Evolutionary conservation across 805 yeast species (phyloP).

Genomic region (Zygosaccharomyces bailii): DNA sequence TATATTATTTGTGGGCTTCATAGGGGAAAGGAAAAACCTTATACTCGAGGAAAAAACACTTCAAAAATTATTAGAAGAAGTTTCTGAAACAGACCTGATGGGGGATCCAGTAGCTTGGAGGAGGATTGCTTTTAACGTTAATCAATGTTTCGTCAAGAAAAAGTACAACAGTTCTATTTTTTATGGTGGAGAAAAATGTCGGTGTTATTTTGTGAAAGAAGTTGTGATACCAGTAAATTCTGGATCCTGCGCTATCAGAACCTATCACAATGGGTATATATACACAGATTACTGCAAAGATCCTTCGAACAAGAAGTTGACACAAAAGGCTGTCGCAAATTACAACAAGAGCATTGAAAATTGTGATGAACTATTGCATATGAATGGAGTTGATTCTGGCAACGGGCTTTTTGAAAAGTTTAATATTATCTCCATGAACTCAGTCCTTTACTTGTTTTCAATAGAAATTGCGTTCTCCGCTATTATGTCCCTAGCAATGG

Average conservation of each 20-base stretch:
- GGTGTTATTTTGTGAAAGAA: not conserved
- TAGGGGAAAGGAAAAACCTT: not conserved
- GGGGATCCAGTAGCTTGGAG: not conserved
- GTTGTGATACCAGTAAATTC: not conserved
- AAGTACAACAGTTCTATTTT: not conserved
- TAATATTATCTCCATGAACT: not conserved
- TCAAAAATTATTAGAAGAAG: constrained; percentile 1
- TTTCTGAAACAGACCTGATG: not conserved
- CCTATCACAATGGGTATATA: not conserved
- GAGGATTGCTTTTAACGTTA: not conserved
- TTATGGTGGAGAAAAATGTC: not conserved
- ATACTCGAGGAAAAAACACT: not conserved
- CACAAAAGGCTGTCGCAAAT: not conserved
- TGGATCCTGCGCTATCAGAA: not conserved
- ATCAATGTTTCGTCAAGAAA: not conserved
- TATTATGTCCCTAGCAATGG: not conserved
- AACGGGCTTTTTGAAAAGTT: not conserved
- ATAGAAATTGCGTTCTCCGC: not conserved
- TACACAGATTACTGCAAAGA: not conserved
- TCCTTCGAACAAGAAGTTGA: not conserved
- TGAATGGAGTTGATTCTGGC: not conserved
- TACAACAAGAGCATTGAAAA: constrained; percentile 1
- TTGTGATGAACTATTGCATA: not conserved
- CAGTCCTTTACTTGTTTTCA: not conserved
- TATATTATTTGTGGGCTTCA: not conserved